Base-by-base conservation (phyloP, 169 alveolate genomes). In the Theileria parva region DNA sequence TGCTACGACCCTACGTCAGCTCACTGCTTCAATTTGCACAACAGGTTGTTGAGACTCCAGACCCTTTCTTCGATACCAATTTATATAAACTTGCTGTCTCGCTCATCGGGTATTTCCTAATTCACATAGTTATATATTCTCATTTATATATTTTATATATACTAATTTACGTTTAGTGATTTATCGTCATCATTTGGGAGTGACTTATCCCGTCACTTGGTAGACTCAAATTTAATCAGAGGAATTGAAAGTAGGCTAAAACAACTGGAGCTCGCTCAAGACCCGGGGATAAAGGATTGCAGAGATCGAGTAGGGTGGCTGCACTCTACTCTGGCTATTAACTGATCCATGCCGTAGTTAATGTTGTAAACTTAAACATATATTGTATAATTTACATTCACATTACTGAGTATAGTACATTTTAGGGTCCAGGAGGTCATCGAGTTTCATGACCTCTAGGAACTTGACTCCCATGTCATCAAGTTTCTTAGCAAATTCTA, bases 21-120 rank as follows among this genome's bases (percentile, higher is more conserved):
- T 86, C 89, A 65, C 92, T 95, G 53, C 71, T 94, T 75, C 93
- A 93, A 37, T 91, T 95, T 19, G 89, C 93, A 12, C 94, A 92
- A 84, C 81, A 88, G 64, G 94, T 94, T 39, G 84, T 78, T 55
- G 85, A 77, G 0, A 78, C 91, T 5, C 86, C 81, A 19, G 61
- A 68, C 32, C 74, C 60, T 39, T 85, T 64, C 78, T 85, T 77
- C 76, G 71, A 79, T 13, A 30, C 63, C 44, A 61, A 27, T 27
- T 67, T 65, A 32, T 78, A 44, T 57, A 50, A 51, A 15, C 64
- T 85, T 28, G 91, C 91, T 19, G 84, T 85, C 39, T 44, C 91
- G 0, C 77, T 85, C 57, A 79, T 32, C 37, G 91, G 83, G 79
- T 72, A 72, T 27, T 23, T 44, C 12, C 34, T 8, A 59, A 37